Conservation (phyloP, 257 asterid species). For the Solanum dulcamara region DNA sequence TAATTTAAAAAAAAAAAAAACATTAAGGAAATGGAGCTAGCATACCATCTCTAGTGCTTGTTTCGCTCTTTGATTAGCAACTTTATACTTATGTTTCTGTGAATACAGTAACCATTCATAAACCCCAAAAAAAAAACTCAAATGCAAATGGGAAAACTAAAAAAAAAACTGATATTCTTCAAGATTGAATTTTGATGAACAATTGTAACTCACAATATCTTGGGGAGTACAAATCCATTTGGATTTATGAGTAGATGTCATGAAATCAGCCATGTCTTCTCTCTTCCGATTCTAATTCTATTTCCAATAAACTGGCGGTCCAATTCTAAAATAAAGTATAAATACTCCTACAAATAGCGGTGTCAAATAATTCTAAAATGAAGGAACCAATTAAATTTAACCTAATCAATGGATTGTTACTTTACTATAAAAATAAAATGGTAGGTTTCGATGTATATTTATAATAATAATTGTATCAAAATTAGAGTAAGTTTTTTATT, state of each 20-base stretch:
- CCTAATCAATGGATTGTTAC: not conserved
- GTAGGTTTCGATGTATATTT: not conserved
- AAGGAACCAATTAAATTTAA: not conserved
- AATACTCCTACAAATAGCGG: not conserved
- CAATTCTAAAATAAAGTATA: not conserved
- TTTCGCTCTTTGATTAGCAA: conserved; percentile 81
- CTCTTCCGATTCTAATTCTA: not conserved
- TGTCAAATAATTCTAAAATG: not conserved
- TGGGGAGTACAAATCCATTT: conserved; percentile 85
- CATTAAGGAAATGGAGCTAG: not conserved
- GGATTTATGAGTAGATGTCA: conserved; percentile 77
- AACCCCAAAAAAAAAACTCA: not conserved
- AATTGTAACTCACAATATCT: conserved; percentile 36
- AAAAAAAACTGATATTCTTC: not conserved
- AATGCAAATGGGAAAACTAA: not conserved
- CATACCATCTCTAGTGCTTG: conserved; percentile 80
- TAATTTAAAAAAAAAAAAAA: not conserved
- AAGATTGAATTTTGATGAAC: not conserved
- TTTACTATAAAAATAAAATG: not conserved
- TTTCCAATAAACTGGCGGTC: not conserved
- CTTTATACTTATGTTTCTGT: conserved; percentile 76
- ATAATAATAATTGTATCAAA: no score
- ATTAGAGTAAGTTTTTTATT: not conserved
- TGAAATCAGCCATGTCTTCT: conserved; percentile 62
- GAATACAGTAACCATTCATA: not conserved